These are phyloP conservation scores for Colletotrichum gloeosporioides DNA, from an alignment of 2,329 filamentous ascomycete species.

Conservation along the genomic window DNA sequence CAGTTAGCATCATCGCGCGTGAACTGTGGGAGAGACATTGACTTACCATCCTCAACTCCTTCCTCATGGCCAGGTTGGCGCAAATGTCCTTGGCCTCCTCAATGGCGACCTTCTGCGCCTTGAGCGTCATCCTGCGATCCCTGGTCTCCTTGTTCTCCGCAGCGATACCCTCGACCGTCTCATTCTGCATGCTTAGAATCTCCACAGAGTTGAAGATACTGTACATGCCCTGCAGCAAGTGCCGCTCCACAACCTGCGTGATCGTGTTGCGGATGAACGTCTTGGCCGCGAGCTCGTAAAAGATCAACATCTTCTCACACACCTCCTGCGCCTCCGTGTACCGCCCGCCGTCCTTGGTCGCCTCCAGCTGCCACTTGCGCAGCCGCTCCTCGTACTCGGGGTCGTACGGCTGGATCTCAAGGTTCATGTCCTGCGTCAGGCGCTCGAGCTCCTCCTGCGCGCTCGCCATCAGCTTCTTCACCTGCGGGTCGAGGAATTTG, in stretches of 20 bases:
- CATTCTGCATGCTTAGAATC: slow-evolving; percentile 51
- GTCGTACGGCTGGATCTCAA: slow-evolving; percentile 59
- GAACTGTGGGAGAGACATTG: fast-evolving
- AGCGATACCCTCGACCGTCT: slow-evolving; percentile 53
- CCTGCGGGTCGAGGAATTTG: slow-evolving; percentile 54
- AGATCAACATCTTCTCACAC: slow-evolving; percentile 61
- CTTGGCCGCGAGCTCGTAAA: slow-evolving; percentile 58
- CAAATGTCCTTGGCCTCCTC: slow-evolving; percentile 56
- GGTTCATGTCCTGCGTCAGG: slow-evolving; percentile 55
- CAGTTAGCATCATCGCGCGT: not conserved
- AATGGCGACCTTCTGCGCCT: slow-evolving; percentile 54
- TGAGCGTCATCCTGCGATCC: slow-evolving; percentile 52
- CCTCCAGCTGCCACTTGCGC: slow-evolving; percentile 49
- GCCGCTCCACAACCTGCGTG: slow-evolving; percentile 57
- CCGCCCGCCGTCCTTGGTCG: slow-evolving; percentile 47
- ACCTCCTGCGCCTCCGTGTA: slow-evolving; percentile 59
- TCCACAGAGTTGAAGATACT: slow-evolving; percentile 58
- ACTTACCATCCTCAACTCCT: slow-evolving; percentile 45
- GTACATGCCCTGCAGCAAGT: slow-evolving; percentile 57
- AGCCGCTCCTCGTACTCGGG: slow-evolving; percentile 59
- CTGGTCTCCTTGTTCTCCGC: slow-evolving; percentile 59
- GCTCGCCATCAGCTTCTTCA: slow-evolving; percentile 50
- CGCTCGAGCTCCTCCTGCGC: slow-evolving; percentile 51
- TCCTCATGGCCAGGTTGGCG: slow-evolving; percentile 56
- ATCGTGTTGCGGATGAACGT: slow-evolving; percentile 59